Base-by-base conservation (phyloP, 352 stramenopile species). In the Globisporangium mamillatum region DNA sequence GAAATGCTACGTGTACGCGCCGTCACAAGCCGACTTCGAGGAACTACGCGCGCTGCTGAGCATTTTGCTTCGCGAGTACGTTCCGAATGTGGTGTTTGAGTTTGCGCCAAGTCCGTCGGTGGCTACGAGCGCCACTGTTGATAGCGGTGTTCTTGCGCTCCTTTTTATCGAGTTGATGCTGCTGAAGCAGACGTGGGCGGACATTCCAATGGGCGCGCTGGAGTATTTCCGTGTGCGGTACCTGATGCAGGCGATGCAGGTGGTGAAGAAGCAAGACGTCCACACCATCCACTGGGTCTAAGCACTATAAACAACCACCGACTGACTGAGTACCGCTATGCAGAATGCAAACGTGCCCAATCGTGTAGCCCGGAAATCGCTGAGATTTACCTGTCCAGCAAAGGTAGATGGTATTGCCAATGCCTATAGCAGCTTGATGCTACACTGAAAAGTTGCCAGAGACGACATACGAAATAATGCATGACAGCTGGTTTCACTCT, bases 261-360 rank as follows among this genome's bases (percentile, higher is more conserved):
- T 64, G 22, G 58, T 64, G 58, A 41, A 22, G n/a, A 64, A 64
- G 58, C 58, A 64, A 50, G 61, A 66, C 18, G 25, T 59, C 9
- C 61, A 59, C 29, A n/a, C n/a, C 27, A 68, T 57, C 63, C 53
- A 73, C 62, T 68, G 25, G 50, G 29, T 36, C 4, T 65, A 22
- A 27, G 25, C 20, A 65, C 44, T 65, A 46, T 48, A 12, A 9
- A 12, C 8, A 38, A 38, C 34, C 34, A 38, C 10, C 34, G 34
- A 12, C 8, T 38, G 34, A 38, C 34, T 38, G 34, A 27, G 25
- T 27, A 27, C 12, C 1, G 7, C 34, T 10, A 38, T 8, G 34
- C 8, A 38, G 34, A 38, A 38, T 38, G 34, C 34, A 12, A 38
- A 38, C 10, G 7, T 12, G 34, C 34, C 7, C 34, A 12, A 38